Conservation (phyloP, 1,284 basidiomycete species). For the Tilletia caries region DNA sequence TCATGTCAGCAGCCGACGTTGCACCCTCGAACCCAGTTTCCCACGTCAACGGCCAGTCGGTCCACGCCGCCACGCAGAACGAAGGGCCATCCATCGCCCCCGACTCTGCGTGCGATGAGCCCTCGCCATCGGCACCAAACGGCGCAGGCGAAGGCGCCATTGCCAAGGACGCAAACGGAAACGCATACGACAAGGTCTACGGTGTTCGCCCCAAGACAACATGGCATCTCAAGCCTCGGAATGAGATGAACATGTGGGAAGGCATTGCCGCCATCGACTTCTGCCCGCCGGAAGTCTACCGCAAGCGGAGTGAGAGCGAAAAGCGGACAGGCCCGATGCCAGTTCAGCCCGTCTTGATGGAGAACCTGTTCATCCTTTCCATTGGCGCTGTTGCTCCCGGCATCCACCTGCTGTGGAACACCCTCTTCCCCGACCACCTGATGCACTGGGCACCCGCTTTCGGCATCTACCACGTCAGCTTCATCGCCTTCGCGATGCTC, state of each 20-base stretch:
- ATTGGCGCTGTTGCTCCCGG: slow-evolving; percentile 31
- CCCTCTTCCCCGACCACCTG: slow-evolving; percentile 31
- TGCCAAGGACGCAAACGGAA: slow-evolving; percentile 31
- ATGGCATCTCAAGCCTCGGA: slow-evolving; percentile 41
- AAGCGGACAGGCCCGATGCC: slow-evolving; percentile 42
- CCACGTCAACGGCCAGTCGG: not conserved
- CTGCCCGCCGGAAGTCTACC: slow-evolving; percentile 34
- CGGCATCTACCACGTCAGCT: slow-evolving; percentile 38
- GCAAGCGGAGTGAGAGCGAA: slow-evolving; percentile 24
- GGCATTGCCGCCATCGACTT: slow-evolving; percentile 39
- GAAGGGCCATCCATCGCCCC: slow-evolving; percentile 35
- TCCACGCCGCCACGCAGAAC: slow-evolving; percentile 22
- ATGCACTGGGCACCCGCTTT: slow-evolving; percentile 44
- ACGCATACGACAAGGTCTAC: slow-evolving; percentile 44
- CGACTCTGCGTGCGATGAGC: slow-evolving; percentile 45
- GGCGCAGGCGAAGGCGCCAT: slow-evolving; percentile 43
- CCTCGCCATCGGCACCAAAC: slow-evolving; percentile 34
- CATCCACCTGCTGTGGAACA: slow-evolving; percentile 37
- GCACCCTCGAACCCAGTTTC: not conserved
- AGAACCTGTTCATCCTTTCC: slow-evolving; percentile 41
- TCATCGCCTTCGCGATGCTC: slow-evolving; percentile 35
- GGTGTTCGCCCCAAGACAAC: slow-evolving; percentile 44
- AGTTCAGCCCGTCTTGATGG: slow-evolving; percentile 33
- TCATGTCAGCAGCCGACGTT: not conserved
- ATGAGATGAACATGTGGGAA: slow-evolving; percentile 40